Base-by-base conservation (phyloP, 2,329 filamentous ascomycete genomes). In the Penicillium sp. region DNA sequence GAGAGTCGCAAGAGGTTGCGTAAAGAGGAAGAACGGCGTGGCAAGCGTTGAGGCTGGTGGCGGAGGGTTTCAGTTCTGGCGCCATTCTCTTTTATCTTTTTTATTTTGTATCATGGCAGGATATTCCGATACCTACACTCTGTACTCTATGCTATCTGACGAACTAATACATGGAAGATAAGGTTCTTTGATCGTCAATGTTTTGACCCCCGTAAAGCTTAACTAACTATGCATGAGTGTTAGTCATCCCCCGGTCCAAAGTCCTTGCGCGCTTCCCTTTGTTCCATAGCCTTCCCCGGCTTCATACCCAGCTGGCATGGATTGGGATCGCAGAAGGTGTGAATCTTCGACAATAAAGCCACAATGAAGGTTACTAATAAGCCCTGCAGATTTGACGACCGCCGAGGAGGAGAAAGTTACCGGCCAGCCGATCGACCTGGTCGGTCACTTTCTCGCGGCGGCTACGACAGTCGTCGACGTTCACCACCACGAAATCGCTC, bases 1-100 rank as follows among this genome's bases (percentile, higher is more conserved):
- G 94, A 97, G 76, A 90, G 86, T 67, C 82, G 90, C 59, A 97
- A 97, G 81, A 83, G 91, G 69, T 82, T 92, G 69, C 95, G 92
- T 81, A 84, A 88, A 59, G 92, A 96, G 63, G 86, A 90, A 70
- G 90, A 95, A 72, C 85, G 85, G 69, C 80, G 81, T 64, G 81
- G 83, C 57, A 86, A 87, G 77, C 63, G 69, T 44, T 76, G 53
- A 67, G 33, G 31, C 35, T 38, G 18, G 35, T 9, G 10, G 16
- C 8, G 18, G 35, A 38, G 18, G 9, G 20, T 10, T 39, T 43
- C 13, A 43, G 13, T 30, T 18, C 6, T 35, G 24, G 31, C 13
- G n/a, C 14, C 41, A 40, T 40, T 45, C 30, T 11, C 20, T 33
- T 40, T 38, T 31, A 16, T 45, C n/a, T 45, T 35, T 27, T 6